A percentile compares a stretch with the other conserved stretches of the same genome.
Evolutionary conservation across 257 asterid species (phyloP).

Genomic region (Petunia axillaris): DNA sequence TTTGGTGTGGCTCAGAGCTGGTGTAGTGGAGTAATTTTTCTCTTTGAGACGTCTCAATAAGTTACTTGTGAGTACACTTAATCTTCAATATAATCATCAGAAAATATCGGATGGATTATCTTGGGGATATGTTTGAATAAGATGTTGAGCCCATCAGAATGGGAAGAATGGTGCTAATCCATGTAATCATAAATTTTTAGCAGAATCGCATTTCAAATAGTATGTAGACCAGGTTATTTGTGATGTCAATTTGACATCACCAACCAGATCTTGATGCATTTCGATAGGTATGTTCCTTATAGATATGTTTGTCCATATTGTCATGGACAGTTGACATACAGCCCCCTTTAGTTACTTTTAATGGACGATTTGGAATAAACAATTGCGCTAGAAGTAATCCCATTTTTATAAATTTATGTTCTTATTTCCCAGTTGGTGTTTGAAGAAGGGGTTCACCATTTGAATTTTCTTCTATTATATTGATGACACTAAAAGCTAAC

Average conservation of each 20-base stretch:
- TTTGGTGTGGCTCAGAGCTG: not conserved
- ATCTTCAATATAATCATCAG: not conserved
- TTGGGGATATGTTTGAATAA: not conserved
- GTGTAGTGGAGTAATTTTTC: slow-evolving; percentile 4
- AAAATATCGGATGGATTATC: not conserved
- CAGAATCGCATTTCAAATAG: slow-evolving; percentile 8
- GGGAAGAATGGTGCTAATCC: slow-evolving; percentile 7
- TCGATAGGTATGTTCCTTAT: slow-evolving; percentile 15
- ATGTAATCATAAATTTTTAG: not conserved
- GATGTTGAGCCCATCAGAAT: slow-evolving; percentile 4
- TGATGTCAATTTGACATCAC: not conserved
- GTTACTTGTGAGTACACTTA: not conserved
- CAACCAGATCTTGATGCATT: not conserved
- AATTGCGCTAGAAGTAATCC: not conserved
- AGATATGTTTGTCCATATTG: not conserved
- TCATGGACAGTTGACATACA: not conserved
- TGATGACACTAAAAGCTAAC: slow-evolving; percentile 14
- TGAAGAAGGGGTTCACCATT: slow-evolving; percentile 15
- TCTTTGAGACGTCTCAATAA: slow-evolving; percentile 1
- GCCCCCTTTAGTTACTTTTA: not conserved
- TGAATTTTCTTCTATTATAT: slow-evolving; percentile 17
- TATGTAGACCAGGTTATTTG: not conserved
- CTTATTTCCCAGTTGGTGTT: not conserved
- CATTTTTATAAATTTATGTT: too few relatives aligned
- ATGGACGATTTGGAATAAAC: not conserved